Percentiles rank a stretch among this genome's conserved stretches.
phyloP scores from a whole-genome alignment of 140 eudicot species.

The Bidens hawaiensis region DNA sequence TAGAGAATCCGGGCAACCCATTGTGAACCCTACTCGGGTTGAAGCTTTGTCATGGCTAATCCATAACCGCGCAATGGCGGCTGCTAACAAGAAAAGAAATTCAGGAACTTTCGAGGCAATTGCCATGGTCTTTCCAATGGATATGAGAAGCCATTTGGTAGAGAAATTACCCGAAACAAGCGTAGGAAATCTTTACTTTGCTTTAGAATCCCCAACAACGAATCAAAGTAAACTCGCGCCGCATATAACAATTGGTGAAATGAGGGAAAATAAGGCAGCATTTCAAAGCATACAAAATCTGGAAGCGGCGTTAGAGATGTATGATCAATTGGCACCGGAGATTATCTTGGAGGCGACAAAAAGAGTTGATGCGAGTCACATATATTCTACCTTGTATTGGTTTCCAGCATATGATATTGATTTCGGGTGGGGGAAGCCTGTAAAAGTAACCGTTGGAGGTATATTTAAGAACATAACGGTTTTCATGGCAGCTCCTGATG shows the following conservation, averaged over 20 bases:
- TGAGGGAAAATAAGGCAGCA: too few species aligned
- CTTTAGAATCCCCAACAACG: too few species aligned
- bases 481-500: neutral
- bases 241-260: too few species aligned
- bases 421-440: conserved; percentile 13
- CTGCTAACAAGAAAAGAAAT: neutral
- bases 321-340: neutral
- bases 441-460: neutral
- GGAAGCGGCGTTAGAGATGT: neutral
- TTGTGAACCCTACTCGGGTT: neutral
- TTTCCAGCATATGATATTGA: neutral
- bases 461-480: neutral
- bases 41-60: neutral
- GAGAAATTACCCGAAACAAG: neutral
- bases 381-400: neutral
- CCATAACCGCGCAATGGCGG: neutral
- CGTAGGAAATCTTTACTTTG: neutral
- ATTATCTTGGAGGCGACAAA: neutral
- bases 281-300: neutral
- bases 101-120: neutral
- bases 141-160: neutral
- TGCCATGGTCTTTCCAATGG: neutral
- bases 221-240: too few species aligned
- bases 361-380: neutral
- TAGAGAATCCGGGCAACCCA: neutral